Evolutionary conservation across 2,329 filamentous ascomycete genomes (phyloP), one percentile per base, ranked within the genome.

Genomic region (Trichoderma sp.): DNA sequence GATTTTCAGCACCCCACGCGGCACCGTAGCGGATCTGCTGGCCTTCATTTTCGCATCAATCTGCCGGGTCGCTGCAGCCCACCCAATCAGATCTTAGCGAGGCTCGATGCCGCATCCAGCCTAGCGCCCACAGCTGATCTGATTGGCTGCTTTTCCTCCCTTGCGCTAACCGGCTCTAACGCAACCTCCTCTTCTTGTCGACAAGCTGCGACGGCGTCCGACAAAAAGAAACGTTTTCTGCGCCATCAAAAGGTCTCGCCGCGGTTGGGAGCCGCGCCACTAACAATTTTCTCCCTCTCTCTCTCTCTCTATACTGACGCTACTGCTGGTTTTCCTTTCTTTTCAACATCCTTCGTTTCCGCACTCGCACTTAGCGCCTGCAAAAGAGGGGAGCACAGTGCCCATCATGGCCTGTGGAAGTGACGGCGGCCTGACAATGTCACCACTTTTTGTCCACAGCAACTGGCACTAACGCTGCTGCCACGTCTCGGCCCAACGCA

Each of bases 161-260:
- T 69, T 69, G 68, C 68, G 61, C 46, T 49, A 52, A 65, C 59
- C 24, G 49, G 54, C 49, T 66, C 68, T 67, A 59, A 69, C 61
- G 64, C 63, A 69, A 67, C 68, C 68, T 69, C 61, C 52, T 43
- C 39, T 18, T 66, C 68, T 54, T 46, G 61, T 59, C 54, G 59
- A 69, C 66, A 65, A 66, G 64, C 54, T 54, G 64, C 67, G 52
- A 68, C 56, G 43, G 43, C 43, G 59, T 43, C 51, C 49, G 60
- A 54, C 13, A 34, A 56, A 21, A 68, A 61, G 34, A 55, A 63
- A 59, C 49, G 26, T 55, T 26, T 28, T 43, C 39, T 49, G 34
- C 65, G 37, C 65, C n/a, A 49, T 59, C 51, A 34, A 34, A 55
- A 28, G 51, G 39, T 43, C 18, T 43, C 55, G 51, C 51, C 26